These are phyloP conservation scores for Microsporum ferrugineum DNA, from an alignment of 2,329 filamentous ascomycete genomes.

Conservation along the genomic window DNA sequence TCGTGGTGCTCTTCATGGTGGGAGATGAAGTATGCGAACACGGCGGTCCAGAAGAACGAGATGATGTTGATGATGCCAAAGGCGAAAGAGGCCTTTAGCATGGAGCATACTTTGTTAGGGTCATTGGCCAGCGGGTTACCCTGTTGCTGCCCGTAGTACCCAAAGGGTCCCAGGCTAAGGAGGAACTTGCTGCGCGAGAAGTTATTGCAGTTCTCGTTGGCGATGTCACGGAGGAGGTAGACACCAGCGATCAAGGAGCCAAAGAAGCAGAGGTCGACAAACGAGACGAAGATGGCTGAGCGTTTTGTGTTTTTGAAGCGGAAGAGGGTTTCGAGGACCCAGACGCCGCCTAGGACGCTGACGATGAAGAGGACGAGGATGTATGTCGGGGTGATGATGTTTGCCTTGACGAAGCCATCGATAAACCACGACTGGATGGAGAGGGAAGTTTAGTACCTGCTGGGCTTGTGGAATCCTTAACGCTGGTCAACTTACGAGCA, in stretches of 20 bases:
- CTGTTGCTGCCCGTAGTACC: conserved; percentile 40
- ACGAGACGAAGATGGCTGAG: conserved; percentile 48
- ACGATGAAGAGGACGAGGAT: conserved; percentile 56
- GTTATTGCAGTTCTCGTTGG: conserved; percentile 54
- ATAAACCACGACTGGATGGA: conserved; percentile 46
- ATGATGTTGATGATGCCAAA: conserved; percentile 80
- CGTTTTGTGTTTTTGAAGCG: conserved; percentile 48
- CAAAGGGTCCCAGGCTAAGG: conserved; percentile 51
- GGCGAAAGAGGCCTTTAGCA: conserved; percentile 85
- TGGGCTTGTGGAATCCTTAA: neutral
- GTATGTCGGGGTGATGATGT: conserved; percentile 48
- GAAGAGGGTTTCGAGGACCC: conserved; percentile 50
- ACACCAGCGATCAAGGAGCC: conserved; percentile 53
- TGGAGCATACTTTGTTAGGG: conserved; percentile 67
- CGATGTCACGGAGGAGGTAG: conserved; percentile 46
- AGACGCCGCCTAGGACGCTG: conserved; percentile 49
- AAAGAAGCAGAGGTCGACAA: conserved; percentile 51
- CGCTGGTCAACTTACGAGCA: conserved; percentile 36
- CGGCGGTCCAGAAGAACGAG: conserved; percentile 65
- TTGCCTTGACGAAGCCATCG: conserved; percentile 45
- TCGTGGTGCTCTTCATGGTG: conserved; percentile 26
- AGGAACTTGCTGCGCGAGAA: conserved; percentile 45
- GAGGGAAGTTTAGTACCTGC: neutral
- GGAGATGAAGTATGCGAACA: conserved; percentile 50
- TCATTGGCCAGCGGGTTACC: conserved; percentile 41